Evolutionary conservation across 495 filamentous ascomycete species (phyloP).

Genomic region (Penicillium daleae): DNA sequence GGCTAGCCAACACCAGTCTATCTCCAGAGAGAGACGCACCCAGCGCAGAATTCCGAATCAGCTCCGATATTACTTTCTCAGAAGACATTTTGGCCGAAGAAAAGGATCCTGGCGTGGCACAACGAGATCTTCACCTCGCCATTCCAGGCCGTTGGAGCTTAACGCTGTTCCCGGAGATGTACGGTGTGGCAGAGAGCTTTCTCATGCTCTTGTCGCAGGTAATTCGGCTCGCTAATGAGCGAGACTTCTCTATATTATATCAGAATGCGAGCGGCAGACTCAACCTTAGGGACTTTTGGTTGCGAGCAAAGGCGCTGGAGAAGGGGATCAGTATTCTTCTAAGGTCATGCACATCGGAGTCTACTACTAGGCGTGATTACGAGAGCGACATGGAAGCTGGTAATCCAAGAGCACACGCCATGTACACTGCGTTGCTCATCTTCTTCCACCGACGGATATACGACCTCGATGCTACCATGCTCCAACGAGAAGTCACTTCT

Average conservation of each 20-base stretch:
- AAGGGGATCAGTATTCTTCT: conserved; percentile 22
- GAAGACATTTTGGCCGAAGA: conserved; percentile 25
- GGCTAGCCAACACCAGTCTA: neutral
- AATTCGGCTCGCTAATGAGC: conserved; percentile 28
- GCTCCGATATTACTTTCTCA: conserved; percentile 16
- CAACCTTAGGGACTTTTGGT: conserved; percentile 23
- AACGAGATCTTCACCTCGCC: conserved; percentile 29
- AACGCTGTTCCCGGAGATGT: conserved; percentile 27
- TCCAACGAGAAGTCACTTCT: conserved; percentile 21
- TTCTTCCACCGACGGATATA: conserved; percentile 30
- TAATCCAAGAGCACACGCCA: conserved; percentile 16
- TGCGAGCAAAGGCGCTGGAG: conserved; percentile 26
- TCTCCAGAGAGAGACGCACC: neutral
- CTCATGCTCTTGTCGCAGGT: conserved; percentile 31
- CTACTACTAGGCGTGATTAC: neutral
- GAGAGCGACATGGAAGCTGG: neutral
- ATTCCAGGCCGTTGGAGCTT: conserved; percentile 29
- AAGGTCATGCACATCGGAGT: neutral
- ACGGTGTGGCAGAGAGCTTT: conserved; percentile 28
- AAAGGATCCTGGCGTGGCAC: conserved; percentile 24
- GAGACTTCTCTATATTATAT: conserved; percentile 22
- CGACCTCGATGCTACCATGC: conserved; percentile 24
- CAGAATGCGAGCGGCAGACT: conserved; percentile 1
- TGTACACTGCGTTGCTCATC: conserved; percentile 27
- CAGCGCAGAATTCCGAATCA: conserved; percentile 22